Percentiles rank a stretch among this genome's conserved stretches.
These are phyloP conservation scores for Xylaria sp. DNA, from an alignment of 2,329 filamentous ascomycete genomes.

Conservation along the genomic window DNA sequence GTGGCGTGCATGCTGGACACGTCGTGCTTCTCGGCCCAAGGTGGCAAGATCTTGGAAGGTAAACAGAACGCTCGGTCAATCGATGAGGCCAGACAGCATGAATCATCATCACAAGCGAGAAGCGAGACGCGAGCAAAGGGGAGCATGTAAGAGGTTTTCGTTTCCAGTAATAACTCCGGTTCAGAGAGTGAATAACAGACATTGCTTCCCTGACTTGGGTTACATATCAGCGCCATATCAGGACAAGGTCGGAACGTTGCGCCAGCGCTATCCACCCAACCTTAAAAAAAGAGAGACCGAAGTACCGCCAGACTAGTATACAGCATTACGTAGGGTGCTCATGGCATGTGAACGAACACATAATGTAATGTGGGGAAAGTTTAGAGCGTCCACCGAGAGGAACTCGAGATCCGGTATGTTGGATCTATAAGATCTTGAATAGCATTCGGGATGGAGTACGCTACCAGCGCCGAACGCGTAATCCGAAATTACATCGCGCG, in stretches of 20 bases:
- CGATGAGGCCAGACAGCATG: background rate
- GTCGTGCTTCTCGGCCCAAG: background rate
- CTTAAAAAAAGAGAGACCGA: background rate
- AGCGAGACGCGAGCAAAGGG: background rate
- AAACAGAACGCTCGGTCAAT: background rate
- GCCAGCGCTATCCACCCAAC: conserved; percentile 11
- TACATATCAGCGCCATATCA: too few species aligned
- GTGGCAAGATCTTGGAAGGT: background rate
- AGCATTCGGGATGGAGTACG: background rate
- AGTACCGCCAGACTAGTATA: background rate
- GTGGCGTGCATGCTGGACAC: too few species aligned
- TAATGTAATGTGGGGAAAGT: background rate
- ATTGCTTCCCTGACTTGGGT: background rate
- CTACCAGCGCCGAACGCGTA: too few species aligned
- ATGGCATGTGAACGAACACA: background rate
- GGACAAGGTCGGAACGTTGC: background rate
- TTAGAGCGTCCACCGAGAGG: background rate
- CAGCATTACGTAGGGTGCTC: background rate
- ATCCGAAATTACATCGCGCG: background rate
- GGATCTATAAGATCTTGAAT: background rate
- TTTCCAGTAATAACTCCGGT: background rate
- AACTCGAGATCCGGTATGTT: background rate
- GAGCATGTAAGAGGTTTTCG: background rate
- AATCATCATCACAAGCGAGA: too few species aligned
- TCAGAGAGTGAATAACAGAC: background rate